Conservation (phyloP, 179 eudicot genomes). For the Silene noctiflora region DNA sequence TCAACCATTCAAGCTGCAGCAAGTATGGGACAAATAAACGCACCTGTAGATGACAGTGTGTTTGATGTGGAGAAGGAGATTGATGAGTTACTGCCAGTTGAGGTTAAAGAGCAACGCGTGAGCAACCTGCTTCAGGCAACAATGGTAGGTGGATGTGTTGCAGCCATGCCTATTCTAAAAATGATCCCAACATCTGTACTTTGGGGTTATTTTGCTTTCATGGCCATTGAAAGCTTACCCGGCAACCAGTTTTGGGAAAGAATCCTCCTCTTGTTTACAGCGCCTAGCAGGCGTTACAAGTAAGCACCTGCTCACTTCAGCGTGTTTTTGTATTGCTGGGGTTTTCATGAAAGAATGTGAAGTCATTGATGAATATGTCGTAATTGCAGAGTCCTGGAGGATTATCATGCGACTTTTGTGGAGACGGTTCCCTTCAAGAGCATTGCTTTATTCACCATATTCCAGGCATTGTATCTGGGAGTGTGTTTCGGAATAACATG, state of each 20-base stretch:
- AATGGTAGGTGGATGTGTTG: slow-evolving; percentile 91
- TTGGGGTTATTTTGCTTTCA: slow-evolving; percentile 94
- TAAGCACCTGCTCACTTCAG: slow-evolving; percentile 19
- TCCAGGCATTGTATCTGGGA: slow-evolving; percentile 70
- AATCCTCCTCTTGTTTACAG: slow-evolving; percentile 73
- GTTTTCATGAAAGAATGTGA: not conserved
- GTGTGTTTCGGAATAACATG: slow-evolving; percentile 90
- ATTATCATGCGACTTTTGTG: slow-evolving; percentile 82
- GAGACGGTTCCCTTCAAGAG: slow-evolving; percentile 93
- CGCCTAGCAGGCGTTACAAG: slow-evolving; percentile 92
- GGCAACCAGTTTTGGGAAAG: slow-evolving; percentile 98
- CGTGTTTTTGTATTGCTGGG: not conserved
- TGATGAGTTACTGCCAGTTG: slow-evolving; percentile 81
- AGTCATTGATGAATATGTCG: slow-evolving; percentile 7
- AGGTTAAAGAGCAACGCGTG: slow-evolving; percentile 89
- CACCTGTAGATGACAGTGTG: slow-evolving; percentile 81
- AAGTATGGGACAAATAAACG: slow-evolving; percentile 69
- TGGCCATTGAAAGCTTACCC: slow-evolving; percentile 94
- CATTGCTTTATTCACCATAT: slow-evolving; percentile 67
- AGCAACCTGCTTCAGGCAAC: slow-evolving; percentile 80
- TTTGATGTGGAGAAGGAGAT: slow-evolving; percentile 88
- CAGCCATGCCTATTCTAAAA: slow-evolving; percentile 81
- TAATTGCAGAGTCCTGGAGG: slow-evolving; percentile 75
- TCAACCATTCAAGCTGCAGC: slow-evolving; percentile 75
- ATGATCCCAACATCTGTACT: slow-evolving; percentile 91